Evolutionary conservation across 345 rosid species (phyloP).

Genomic region (Melastoma malabathricum): DNA sequence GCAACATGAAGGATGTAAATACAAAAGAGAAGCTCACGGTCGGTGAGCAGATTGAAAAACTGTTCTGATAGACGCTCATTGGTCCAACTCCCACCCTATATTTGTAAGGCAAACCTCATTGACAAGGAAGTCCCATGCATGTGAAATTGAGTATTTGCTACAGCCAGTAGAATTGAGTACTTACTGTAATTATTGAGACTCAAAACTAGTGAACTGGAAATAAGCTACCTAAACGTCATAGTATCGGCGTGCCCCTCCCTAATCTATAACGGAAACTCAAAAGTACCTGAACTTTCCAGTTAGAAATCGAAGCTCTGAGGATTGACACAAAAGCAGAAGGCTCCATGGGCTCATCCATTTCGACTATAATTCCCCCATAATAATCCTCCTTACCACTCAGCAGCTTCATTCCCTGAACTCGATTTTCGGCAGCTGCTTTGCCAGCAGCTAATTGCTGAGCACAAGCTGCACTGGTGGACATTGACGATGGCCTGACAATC

Average conservation of each 20-base stretch:
- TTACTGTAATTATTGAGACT: too few relatives aligned
- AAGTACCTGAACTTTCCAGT: constrained; percentile 64
- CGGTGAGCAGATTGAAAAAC: not conserved
- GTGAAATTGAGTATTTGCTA: too few relatives aligned
- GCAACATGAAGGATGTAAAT: not conserved
- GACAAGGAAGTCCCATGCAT: too few relatives aligned
- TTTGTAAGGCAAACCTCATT: too few relatives aligned
- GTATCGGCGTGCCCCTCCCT: not conserved
- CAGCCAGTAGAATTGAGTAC: too few relatives aligned
- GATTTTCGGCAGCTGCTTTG: not conserved
- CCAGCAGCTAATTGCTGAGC: not conserved
- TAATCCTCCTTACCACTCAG: constrained; percentile 41
- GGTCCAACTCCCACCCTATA: not conserved
- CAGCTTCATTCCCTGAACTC: constrained; percentile 11
- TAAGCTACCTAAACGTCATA: not conserved
- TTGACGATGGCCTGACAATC: not conserved
- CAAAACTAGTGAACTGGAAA: not conserved
- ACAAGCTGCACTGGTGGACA: not conserved
- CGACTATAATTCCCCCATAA: constrained; percentile 63
- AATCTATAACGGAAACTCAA: not conserved
- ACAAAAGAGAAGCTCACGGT: not conserved
- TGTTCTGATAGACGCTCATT: not conserved
- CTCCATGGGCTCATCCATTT: constrained; percentile 46
- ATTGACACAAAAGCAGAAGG: constrained; percentile 31
- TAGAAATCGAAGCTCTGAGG: constrained; percentile 44